phyloP scores from a whole-genome alignment of 176 grass and related monocot genomes.

The Hyparrhenia diplandra region DNA sequence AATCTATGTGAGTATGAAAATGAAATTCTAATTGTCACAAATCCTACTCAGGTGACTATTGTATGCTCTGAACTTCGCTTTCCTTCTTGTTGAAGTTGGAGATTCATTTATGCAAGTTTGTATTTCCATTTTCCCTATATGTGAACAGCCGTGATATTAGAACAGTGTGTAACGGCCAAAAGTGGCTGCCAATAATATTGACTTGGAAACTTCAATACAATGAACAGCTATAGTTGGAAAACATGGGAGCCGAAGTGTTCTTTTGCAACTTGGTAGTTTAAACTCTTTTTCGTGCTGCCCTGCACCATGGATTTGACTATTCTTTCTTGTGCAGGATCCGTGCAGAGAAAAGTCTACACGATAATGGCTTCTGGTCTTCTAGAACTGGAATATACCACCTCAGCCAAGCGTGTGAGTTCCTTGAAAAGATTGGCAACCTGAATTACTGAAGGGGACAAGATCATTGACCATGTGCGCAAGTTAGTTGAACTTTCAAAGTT shows the following conservation, averaged over 20 bases:
- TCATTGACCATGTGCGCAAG: not conserved
- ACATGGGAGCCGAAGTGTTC: not conserved
- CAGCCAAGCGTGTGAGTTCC: not conserved
- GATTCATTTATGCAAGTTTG: not conserved
- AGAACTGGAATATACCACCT: not conserved
- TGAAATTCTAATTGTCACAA: not conserved
- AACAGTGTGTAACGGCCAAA: constrained; percentile 25
- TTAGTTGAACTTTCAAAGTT: not conserved
- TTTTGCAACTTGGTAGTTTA: constrained; percentile 18
- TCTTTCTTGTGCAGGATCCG: constrained; percentile 21
- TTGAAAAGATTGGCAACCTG: not conserved
- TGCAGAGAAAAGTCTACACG: not conserved
- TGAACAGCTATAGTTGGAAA: not conserved
- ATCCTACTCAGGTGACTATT: not conserved
- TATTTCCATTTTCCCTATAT: not conserved
- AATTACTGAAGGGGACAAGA: not conserved
- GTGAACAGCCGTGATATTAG: not conserved
- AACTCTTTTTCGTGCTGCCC: constrained; percentile 20
- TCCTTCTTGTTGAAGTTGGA: not conserved
- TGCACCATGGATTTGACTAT: constrained; percentile 14
- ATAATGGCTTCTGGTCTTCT: not conserved
- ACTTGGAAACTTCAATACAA: not conserved
- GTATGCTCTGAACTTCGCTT: not conserved
- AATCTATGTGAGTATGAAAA: not conserved
- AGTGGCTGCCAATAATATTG: constrained; percentile 24